Evolutionary conservation across 345 rosid species (phyloP).

Genomic region (Sonneratia alba): DNA sequence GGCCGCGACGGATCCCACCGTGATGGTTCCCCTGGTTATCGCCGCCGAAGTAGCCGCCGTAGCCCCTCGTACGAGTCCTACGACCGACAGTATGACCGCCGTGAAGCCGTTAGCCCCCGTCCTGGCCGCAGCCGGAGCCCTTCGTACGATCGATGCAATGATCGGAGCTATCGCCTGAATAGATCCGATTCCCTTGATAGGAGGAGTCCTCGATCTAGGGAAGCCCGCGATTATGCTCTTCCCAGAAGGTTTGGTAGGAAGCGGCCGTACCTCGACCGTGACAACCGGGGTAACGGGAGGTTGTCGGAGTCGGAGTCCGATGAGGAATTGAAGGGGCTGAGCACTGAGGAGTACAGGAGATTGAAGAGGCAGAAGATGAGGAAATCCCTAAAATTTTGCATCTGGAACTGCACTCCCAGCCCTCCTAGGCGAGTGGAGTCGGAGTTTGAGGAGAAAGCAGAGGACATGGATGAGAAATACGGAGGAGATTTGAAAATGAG

Average conservation of each 20-base stretch:
- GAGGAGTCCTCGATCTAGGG: conserved; percentile 9
- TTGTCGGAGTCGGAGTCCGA: conserved; percentile 66
- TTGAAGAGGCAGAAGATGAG: conserved; percentile 86
- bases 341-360: conserved; percentile 69
- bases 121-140: conserved; percentile 4
- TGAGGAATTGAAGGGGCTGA: conserved; percentile 76
- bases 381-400: conserved; percentile 36
- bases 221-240: conserved; percentile 24
- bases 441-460: conserved; percentile 13
- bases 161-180: conserved; percentile 14
- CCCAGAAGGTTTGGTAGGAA: conserved; percentile 52
- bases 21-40: conserved; percentile 17
- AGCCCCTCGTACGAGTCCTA: conserved; percentile 24
- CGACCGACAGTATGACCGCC: conserved; percentile 15
- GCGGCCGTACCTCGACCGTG: conserved; percentile 39
- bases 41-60: conserved; percentile 13
- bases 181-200: conserved; percentile 12
- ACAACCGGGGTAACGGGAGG: conserved; percentile 28
- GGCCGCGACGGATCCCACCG: conserved; percentile 22
- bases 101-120: conserved; percentile 1
- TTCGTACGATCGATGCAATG: conserved; percentile 10
- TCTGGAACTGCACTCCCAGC: conserved; percentile 78
- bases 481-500: conserved; percentile 20
- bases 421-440: conserved; percentile 51
- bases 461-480: conserved; percentile 31